Base-by-base conservation (phyloP, 306 rosid species). In the Erythrophleum fordii region DNA sequence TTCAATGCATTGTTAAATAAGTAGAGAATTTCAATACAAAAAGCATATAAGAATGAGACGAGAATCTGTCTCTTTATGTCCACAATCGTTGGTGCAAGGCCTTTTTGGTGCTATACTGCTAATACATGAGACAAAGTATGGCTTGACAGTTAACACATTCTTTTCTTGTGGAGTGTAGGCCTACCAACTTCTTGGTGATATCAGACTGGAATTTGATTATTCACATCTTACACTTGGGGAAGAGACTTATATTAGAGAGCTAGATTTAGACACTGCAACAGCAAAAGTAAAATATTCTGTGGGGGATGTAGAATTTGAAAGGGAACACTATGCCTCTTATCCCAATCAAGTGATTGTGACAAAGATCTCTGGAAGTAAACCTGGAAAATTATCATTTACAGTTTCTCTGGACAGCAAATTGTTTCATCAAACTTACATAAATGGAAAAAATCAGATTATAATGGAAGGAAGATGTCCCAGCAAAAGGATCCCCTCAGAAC, bases 291-390 rank as follows among this genome's bases (percentile, higher is more conserved):
- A 68, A 10, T 88, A 93, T 77, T 86, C 89, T 4, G 86, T 91
- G 18, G 94, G 87, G 22, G 92, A 85, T 81, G 87, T 91, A 28
- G 84, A 91, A 61, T 93, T 82, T 77, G 79, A 76, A 0, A 88
- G 97, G 83, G 94, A 89, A 60, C 94, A 93, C 79, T 93, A 82
- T 84, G 88, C 88, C 37, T 91, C 93, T 20, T 73, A 86, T 75
- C 95, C 93, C 0, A 78, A 88, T 66, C 92, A 92, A 88, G 92
- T 82, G 75, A 88, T 93, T 34, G 94, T 88, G 28, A 86, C 88
- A 53, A 88, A 73, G 78, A 84, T 93, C 67, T 85, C 91, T 12
- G 89, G 82, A n/a, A 89, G 86, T 68, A 88, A 87, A 76, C 67
- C 88, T 0, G 91, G 84, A 9, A 80, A 78, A 28, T 66, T 93